Conservation (phyloP, 2,329 filamentous ascomycete genomes). For the Hypoxylon sp. region DNA sequence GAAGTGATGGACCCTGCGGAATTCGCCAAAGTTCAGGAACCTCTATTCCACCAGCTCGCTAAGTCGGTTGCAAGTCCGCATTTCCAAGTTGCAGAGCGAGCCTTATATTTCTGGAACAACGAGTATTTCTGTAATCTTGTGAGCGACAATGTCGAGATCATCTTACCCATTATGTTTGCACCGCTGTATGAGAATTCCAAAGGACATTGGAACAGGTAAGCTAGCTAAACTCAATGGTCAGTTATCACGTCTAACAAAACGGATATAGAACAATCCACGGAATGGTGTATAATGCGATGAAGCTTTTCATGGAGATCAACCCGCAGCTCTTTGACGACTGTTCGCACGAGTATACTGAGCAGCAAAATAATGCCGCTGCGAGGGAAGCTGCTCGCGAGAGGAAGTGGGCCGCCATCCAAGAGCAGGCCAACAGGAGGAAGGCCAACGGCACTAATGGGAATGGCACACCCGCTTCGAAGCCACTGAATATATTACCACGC, state of each 20-base stretch:
- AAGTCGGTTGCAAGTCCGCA: constrained; percentile 99
- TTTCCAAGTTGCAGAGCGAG: constrained; percentile 97
- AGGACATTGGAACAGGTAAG: constrained; percentile 97
- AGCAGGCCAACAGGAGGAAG: constrained; percentile 82
- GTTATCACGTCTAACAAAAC: constrained; percentile 52
- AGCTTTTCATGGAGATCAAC: constrained; percentile 99
- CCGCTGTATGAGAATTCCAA: constrained; percentile 99
- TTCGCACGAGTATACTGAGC: constrained; percentile 97
- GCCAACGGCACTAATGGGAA: constrained; percentile 57
- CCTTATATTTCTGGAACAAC: constrained; percentile 99
- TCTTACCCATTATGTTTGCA: constrained; percentile 99
- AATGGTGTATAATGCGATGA: constrained; percentile 99
- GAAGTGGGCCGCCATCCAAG: constrained; percentile 89
- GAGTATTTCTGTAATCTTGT: constrained; percentile 99
- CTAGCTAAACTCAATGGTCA: not conserved
- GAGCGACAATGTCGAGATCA: constrained; percentile 98
- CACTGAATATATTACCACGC: constrained; percentile 62
- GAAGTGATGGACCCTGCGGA: constrained; percentile 99
- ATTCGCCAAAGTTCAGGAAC: constrained; percentile 98
- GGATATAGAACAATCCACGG: constrained; percentile 89
- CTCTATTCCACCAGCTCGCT: constrained; percentile 95
- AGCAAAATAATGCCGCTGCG: constrained; percentile 91
- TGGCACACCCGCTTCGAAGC: constrained; percentile 57
- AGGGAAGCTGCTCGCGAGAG: constrained; percentile 85
- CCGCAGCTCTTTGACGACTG: constrained; percentile 98